Conservation (phyloP, 441 rosid species). For the Raphanus hybrid region DNA sequence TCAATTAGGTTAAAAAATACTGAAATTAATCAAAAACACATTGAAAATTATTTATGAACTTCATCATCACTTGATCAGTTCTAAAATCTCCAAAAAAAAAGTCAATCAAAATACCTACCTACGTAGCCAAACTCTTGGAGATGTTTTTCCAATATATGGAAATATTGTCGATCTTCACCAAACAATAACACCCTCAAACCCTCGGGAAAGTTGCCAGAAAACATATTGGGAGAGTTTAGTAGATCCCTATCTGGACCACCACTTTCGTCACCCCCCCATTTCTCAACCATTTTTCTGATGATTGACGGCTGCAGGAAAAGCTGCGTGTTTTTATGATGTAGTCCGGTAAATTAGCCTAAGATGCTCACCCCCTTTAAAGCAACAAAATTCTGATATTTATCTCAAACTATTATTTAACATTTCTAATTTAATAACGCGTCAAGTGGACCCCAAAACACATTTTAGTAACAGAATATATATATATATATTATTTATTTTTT, state of each 20-base stretch:
- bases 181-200: background rate
- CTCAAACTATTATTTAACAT: background rate
- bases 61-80: background rate
- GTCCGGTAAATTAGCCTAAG: background rate
- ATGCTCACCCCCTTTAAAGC: background rate
- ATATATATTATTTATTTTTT: no score
- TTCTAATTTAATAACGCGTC: background rate
- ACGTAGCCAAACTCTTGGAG: background rate
- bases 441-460: background rate
- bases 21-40: background rate
- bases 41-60: background rate
- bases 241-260: background rate
- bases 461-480: background rate
- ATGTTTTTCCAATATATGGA: background rate
- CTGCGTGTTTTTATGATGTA: constrained; percentile 5
- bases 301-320: background rate
- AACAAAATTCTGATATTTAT: background rate
- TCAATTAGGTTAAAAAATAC: constrained; percentile 1
- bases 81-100: background rate
- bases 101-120: background rate
- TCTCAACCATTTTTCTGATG: background rate
- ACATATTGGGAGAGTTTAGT: background rate
- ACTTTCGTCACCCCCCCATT: background rate
- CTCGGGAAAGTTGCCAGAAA: background rate
- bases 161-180: background rate